Evolutionary conservation across 768 basidiomycete species (phyloP), one percentile per base, ranked within the genome.

Genomic region (Gymnopilus dilepis): DNA sequence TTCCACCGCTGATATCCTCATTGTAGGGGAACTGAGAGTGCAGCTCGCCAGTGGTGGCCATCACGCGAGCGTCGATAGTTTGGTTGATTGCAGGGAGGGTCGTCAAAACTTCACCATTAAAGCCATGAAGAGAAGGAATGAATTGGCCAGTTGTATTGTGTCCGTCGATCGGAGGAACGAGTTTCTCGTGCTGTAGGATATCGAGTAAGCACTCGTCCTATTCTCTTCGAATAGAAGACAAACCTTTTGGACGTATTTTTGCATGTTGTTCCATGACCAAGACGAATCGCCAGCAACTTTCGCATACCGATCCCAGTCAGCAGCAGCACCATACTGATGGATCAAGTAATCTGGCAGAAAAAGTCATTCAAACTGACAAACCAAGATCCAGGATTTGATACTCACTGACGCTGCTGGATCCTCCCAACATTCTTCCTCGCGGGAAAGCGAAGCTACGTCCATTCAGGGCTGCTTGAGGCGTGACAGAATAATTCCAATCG

Each of bases 111-210:
- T 68, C 66, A 3, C 81, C 80, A 4, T 62, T 65, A 24, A 65
- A 69, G 34, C 77, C 75, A 65, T 82, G 81, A 17, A 75, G 59
- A 6, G 73, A 64, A 2, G 81, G 79, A 37, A 74, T 65, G 48
- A 72, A 77, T 69, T 81, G 67, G 8, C 74, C 76, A 11, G 73
- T 67, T 12, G 74, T 76, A 65, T 80, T 65, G 58, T 78, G 77
- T 28, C 70, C 65, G 60, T 81, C 78, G n/a, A 72, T 73, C 0
- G 80, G 78, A 13, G 72, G 62, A 2, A 74, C 71, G 26, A 75
- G 69, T 54, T 72, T 73, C 65, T 81, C 79, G 64, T 76, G 74
- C 78, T 80, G 42, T 22, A 31, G 12, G 21, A 22, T 4, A 17
- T 30, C 52, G 9, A 51, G 37, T 34, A 15, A 43, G n/a, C n/a